Evolutionary conservation across 495 filamentous ascomycete genomes (phyloP).

Genomic region (Xylaria grammica): DNA sequence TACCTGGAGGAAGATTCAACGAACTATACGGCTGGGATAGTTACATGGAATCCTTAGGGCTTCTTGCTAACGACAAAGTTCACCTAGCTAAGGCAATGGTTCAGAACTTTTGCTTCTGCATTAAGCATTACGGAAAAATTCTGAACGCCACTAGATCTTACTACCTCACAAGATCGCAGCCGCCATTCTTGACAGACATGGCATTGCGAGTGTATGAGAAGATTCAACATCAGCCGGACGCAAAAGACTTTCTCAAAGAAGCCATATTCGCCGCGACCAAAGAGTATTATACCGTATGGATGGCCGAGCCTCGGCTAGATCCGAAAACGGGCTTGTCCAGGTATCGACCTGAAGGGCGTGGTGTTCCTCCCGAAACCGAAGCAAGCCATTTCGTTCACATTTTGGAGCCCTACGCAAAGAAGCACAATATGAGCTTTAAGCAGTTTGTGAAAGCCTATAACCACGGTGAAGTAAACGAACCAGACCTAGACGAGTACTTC

Average conservation of each 20-base stretch:
- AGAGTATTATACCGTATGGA: constrained; percentile 94
- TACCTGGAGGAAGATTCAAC: constrained; percentile 96
- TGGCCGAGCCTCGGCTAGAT: constrained; percentile 77
- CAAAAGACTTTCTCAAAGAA: constrained; percentile 75
- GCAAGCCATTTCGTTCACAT: constrained; percentile 86
- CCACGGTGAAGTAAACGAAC: constrained; percentile 73
- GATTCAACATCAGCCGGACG: constrained; percentile 78
- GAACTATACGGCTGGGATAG: constrained; percentile 98
- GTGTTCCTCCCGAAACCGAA: constrained; percentile 94
- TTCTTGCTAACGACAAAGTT: constrained; percentile 79
- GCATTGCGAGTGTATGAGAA: constrained; percentile 86
- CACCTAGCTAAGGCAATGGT: constrained; percentile 93
- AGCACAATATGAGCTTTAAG: constrained; percentile 77
- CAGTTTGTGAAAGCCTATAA: constrained; percentile 91
- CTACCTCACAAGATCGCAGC: constrained; percentile 91
- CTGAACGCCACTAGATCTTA: constrained; percentile 96
- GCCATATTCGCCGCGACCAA: constrained; percentile 92
- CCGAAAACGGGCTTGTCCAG: constrained; percentile 80
- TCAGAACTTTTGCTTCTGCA: constrained; percentile 94
- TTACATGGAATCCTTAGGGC: constrained; percentile 91
- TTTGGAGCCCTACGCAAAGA: constrained; percentile 82
- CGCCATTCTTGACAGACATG: constrained; percentile 97
- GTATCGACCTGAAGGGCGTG: constrained; percentile 87
- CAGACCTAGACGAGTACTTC: constrained; percentile 92
- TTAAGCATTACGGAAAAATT: constrained; percentile 97